Evolutionary conservation across 805 yeast genomes (phyloP).

Genomic region (Pichia exigua): DNA sequence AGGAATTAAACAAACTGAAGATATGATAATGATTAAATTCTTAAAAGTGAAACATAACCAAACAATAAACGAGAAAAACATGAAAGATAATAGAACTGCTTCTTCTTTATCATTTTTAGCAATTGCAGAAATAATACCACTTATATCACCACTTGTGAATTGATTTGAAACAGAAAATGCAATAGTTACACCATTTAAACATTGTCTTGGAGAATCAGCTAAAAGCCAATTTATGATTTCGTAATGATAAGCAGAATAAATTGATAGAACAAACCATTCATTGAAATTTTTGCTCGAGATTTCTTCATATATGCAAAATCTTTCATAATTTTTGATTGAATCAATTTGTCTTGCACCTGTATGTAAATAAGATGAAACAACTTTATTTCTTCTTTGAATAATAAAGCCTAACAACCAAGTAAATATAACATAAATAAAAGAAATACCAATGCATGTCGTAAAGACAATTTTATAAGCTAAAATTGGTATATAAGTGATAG

Average conservation of each 20-base stretch:
- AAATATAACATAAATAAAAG: conserved; percentile 49
- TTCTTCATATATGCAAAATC: conserved; percentile 64
- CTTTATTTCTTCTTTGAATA: conserved; percentile 51
- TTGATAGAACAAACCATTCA: conserved; percentile 61
- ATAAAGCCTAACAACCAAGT: conserved; percentile 51
- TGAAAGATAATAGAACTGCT: conserved; percentile 65
- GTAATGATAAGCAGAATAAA: conserved; percentile 57
- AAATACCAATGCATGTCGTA: conserved; percentile 65
- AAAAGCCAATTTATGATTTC: conserved; percentile 51
- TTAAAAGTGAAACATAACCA: conserved; percentile 55
- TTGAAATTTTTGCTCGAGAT: conserved; percentile 58
- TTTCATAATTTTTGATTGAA: conserved; percentile 50
- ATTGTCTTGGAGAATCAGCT: conserved; percentile 85
- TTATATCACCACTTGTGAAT: conserved; percentile 32
- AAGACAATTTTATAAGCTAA: conserved; percentile 26
- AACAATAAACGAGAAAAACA: conserved; percentile 66
- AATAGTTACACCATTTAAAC: conserved; percentile 67
- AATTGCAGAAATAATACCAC: conserved; percentile 42
- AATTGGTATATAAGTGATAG: conserved; percentile 27
- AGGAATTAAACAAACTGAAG: conserved; percentile 18
- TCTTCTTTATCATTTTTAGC: conserved; percentile 56
- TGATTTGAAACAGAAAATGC: conserved; percentile 42
- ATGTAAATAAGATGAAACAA: conserved; percentile 65
- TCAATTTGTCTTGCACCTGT: conserved; percentile 51
- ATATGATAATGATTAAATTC: conserved; percentile 16